A percentile compares a stretch with the other conserved stretches of the same genome.
Evolutionary conservation across 1,284 basidiomycete genomes (phyloP).

Genomic region (Cryptococcus hybrid): DNA sequence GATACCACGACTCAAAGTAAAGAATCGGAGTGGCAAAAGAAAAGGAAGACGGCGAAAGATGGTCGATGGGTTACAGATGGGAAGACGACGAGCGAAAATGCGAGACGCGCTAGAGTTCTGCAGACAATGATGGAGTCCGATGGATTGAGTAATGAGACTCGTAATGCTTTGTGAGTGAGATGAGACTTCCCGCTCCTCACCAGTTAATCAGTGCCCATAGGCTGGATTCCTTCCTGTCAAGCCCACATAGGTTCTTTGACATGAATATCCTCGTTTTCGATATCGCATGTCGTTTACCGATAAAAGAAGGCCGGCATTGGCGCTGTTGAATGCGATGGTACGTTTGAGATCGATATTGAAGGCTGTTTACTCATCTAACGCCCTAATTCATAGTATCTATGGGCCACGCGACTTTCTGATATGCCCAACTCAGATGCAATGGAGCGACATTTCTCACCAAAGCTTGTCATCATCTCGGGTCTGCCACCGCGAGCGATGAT

Average conservation of each 20-base stretch:
- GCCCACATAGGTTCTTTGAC: slow-evolving; percentile 42
- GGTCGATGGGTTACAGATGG: not conserved
- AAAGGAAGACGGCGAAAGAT: not conserved
- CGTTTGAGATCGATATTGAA: not conserved
- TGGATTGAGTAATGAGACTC: slow-evolving; percentile 31
- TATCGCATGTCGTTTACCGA: slow-evolving; percentile 42
- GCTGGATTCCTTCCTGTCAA: slow-evolving; percentile 39
- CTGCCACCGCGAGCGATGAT: slow-evolving; percentile 34
- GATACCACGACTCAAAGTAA: no score
- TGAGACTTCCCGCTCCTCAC: not conserved
- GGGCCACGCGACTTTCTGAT: slow-evolving; percentile 42
- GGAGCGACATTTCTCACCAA: slow-evolving; percentile 39
- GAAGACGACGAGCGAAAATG: not conserved
- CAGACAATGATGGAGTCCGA: slow-evolving; percentile 25
- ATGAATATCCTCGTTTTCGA: slow-evolving; percentile 42
- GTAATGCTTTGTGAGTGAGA: slow-evolving; percentile 26
- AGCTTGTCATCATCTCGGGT: slow-evolving; percentile 33
- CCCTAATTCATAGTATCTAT: slow-evolving; percentile 34
- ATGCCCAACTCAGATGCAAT: slow-evolving; percentile 27
- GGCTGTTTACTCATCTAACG: no score
- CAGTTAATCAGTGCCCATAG: not conserved
- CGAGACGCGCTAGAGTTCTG: not conserved
- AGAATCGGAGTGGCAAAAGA: no score
- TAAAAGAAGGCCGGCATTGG: slow-evolving; percentile 34
- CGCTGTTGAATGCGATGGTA: slow-evolving; percentile 43